Base-by-base conservation (phyloP, 1,284 basidiomycete species). In the Vanrija pseudolonga region DNA sequence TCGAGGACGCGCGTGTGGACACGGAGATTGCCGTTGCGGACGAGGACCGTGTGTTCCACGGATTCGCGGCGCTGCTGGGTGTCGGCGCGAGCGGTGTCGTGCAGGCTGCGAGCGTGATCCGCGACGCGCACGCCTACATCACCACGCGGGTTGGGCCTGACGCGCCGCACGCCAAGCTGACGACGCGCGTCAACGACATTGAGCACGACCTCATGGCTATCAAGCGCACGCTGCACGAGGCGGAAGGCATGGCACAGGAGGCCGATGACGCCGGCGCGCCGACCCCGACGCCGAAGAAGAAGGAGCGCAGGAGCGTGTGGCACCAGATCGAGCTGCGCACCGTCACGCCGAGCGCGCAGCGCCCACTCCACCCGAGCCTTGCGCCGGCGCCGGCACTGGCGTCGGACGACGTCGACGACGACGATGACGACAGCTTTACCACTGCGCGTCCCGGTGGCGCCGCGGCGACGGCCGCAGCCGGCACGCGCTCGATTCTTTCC, bases 1-100 rank as follows among this genome's bases (percentile, higher is more conserved):
- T 85, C 19, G 90, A 92, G 71, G 90, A 93, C 63, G 85, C 85
- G 0, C 82, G 88, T 1, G 90, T 93, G 3, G 90, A 92, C 67
- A 78, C 92, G 18, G 90, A 93, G 76, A 92, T 93, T 47, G 84
- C 84, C 19, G 77, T 87, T 15, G 83, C 88, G 1, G 90, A 93
- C 70, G 89, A 90, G 62, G 82, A 83, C 36, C 80, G 91, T 9
- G 79, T 87, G 0, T 79, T 80, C 11, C 80, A 81, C 8, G 89
- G 89, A 1, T 90, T 86, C 60, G 84, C 87, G 64, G 85, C 87
- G 1, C 73, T 90, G 15, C 76, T 90, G 9, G 79, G 80, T 18
- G 79, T 90, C 7, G 68, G 37, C 80, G 82, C 38, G 80, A 81
- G 14, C 81, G 64, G 61, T 3, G 65, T 61, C 6, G 66, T 66